Percentiles rank a stretch among this genome's conserved stretches.
phyloP scores from a whole-genome alignment of 108 stramenopile genomes.

The Cyclostephanos invisitatus region DNA sequence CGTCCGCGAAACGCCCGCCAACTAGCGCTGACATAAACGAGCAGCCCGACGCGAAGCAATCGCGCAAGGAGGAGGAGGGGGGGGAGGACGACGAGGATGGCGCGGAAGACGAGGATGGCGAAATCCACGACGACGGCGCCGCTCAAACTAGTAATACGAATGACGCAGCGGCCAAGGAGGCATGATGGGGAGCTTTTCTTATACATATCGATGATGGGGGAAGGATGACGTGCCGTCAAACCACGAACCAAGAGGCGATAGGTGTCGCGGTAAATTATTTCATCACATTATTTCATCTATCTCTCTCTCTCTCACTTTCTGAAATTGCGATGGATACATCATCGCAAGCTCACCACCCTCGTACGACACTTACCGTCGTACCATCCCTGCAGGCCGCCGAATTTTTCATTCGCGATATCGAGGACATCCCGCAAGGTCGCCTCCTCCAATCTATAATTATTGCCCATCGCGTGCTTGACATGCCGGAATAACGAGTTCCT shows the following conservation, averaged over 20 bases:
- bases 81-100: constrained; percentile 1
- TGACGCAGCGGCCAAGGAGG: constrained; percentile 33
- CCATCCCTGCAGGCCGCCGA: constrained; percentile 67
- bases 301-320: too few relatives aligned
- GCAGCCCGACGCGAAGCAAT: constrained; percentile 17
- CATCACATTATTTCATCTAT: not conserved
- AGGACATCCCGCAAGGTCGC: constrained; percentile 13
- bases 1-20: constrained; percentile 10
- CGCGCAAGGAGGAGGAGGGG: constrained; percentile 17
- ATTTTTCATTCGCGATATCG: constrained; percentile 47
- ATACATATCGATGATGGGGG: not conserved
- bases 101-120: constrained; percentile 18
- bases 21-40: not conserved
- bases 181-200: constrained; percentile 11
- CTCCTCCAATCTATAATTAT: constrained; percentile 43
- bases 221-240: not conserved
- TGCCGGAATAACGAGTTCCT: constrained; percentile 52
- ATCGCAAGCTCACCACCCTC: constrained; percentile 40
- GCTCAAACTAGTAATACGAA: not conserved
- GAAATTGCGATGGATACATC: too few relatives aligned
- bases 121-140: constrained; percentile 15
- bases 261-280: too few relatives aligned
- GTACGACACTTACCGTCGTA: constrained; percentile 66
- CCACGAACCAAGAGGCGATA: not conserved
- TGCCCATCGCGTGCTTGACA: constrained; percentile 32